Conservation (phyloP, 139 green algal species). For the Chlamydomonas sphaeroides region DNA sequence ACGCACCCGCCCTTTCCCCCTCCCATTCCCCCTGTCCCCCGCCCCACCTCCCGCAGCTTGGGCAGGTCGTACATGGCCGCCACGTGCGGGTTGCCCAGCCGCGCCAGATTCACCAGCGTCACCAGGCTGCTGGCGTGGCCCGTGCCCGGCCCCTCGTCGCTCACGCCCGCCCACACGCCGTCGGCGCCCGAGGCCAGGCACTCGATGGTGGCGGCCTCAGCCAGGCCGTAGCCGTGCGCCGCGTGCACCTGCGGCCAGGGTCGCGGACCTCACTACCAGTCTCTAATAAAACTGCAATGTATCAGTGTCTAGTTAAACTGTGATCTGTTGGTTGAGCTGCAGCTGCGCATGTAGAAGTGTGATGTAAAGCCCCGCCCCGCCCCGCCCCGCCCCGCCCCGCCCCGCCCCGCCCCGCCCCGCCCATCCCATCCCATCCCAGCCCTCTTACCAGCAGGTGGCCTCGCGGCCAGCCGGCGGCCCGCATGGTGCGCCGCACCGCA, state of each 20-base stretch:
- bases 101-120: not conserved
- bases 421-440: no score
- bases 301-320: no score
- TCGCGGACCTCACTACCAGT: no score
- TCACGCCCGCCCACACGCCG: slow-evolving; percentile 4
- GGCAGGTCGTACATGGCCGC: not conserved
- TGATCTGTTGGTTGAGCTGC: no score
- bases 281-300: no score
- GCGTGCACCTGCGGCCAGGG: no score
- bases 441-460: not conserved
- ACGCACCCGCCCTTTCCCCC: no score
- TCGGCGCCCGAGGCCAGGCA: not conserved
- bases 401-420: no score
- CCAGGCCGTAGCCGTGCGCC: not conserved
- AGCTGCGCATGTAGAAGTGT: no score
- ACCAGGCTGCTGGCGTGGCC: not conserved
- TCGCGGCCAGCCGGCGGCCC: not conserved
- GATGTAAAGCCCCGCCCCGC: no score
- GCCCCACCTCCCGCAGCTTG: not conserved
- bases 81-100: slow-evolving; percentile 9
- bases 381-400: no score
- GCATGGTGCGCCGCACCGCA: not conserved
- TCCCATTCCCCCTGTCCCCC: no score
- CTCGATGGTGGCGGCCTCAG: not conserved
- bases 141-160: not conserved